Evolutionary conservation across 2,329 filamentous ascomycete species (phyloP), one percentile per base, ranked within the genome.

Genomic region (Clarireedia homoeocarpa): DNA sequence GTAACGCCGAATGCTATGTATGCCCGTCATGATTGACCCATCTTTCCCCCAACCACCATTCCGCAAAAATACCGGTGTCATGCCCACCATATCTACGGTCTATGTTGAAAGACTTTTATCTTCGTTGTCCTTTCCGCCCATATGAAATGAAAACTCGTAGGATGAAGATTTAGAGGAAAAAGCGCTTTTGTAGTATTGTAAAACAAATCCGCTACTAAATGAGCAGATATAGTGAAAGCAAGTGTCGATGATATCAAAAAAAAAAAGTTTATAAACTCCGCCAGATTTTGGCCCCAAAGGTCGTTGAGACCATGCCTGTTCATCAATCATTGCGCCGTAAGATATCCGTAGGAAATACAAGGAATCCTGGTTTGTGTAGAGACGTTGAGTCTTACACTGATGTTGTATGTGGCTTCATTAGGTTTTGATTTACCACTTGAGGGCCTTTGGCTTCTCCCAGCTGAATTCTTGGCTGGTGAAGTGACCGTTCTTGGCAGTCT

Each of bases 401-500:
- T 58, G 61, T 66, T 56, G 59, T 61, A 56, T 61, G 52, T 59
- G 54, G 53, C 54, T 49, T 60, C 51, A 49, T 48, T 42, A 45
- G 39, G 27, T 23, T 46, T 46, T 61, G 65, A 68, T 73, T 83
- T 96, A 97, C 77, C 89, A 87, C 77, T 88, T 91, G 71, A 99
- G 89, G 66, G 80, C 69, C 89, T 96, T 96, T 71, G 94, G 92
- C 84, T 97, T 84, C 85, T 99, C 94, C 94, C 94, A 99, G 77
- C 80, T 84, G 84, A 99, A 99, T 75, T 75, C 80, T 84, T 96
- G 94, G 88, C 96, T 94, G 77, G 91, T 95, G 78, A 99, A 99
- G 84, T 99, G 94, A 69, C 94, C 94, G 79, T 97, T 97, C 89
- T 96, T 96, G 77, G 94, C 94, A 58, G 94, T 99, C 81, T 92